phyloP scores from a whole-genome alignment of 2,329 filamentous ascomycete species.

The Emmonsiellopsis sp. region DNA sequence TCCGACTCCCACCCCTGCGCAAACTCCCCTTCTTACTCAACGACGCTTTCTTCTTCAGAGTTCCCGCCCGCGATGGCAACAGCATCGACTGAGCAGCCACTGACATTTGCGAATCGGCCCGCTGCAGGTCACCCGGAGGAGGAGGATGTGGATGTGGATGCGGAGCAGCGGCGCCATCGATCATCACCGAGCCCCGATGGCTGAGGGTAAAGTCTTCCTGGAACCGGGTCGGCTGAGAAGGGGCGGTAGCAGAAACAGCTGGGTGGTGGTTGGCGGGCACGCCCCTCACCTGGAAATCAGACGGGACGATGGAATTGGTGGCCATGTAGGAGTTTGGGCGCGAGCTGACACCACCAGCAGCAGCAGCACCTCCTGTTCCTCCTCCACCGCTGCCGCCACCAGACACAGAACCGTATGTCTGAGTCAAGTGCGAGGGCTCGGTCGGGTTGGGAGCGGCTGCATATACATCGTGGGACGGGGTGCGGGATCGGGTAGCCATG shows the following conservation, averaged over 20 bases:
- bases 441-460: constrained; percentile 19
- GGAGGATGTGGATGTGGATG: neutral
- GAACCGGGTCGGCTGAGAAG: constrained; percentile 27
- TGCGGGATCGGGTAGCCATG: constrained; percentile 30
- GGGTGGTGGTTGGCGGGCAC: constrained; percentile 18
- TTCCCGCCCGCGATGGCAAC: constrained; percentile 51
- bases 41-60: constrained; percentile 81
- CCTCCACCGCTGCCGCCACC: constrained; percentile 3
- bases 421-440: constrained; percentile 22
- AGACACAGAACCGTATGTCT: constrained; percentile 24
- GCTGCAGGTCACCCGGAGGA: constrained; percentile 2
- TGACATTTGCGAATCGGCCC: constrained; percentile 34
- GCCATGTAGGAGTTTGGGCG: constrained; percentile 34
- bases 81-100: constrained; percentile 27
- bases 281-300: constrained; percentile 30
- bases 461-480: constrained; percentile 31
- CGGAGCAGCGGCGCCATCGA: constrained; percentile 24
- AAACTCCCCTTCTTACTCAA: constrained; percentile 65
- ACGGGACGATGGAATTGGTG: constrained; percentile 18
- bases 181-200: constrained; percentile 24
- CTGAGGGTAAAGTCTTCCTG: constrained; percentile 30
- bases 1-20: constrained; percentile 69
- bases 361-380: too few species aligned
- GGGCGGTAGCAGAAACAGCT: constrained; percentile 19
- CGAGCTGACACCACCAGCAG: constrained; percentile 13